Percentiles rank a stretch among this genome's conserved stretches.
These are phyloP conservation scores for Neofusicoccum laricinum DNA, from an alignment of 2,329 filamentous ascomycete species.

Conservation along the genomic window DNA sequence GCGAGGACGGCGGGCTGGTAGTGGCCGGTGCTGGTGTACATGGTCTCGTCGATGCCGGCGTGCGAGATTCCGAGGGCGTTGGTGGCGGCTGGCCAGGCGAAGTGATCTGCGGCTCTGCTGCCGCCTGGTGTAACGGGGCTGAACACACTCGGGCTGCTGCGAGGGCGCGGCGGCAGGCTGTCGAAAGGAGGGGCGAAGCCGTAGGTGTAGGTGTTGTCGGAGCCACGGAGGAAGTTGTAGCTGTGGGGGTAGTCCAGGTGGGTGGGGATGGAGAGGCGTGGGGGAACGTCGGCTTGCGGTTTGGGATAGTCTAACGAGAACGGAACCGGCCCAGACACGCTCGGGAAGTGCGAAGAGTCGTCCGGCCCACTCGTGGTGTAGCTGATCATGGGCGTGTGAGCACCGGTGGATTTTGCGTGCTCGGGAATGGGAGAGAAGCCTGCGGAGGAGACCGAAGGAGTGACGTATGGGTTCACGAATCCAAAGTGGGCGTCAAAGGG, in stretches of 20 bases:
- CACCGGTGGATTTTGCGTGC: slow-evolving; percentile 25
- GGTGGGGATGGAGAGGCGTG: slow-evolving; percentile 18
- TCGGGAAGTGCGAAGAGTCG: slow-evolving; percentile 29
- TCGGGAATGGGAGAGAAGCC: slow-evolving; percentile 24
- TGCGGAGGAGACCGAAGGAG: slow-evolving; percentile 28
- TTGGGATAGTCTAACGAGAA: slow-evolving; percentile 21
- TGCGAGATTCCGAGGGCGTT: slow-evolving; percentile 39
- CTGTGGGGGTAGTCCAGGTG: slow-evolving; percentile 22
- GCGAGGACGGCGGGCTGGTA: slow-evolving; percentile 19
- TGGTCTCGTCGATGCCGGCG: slow-evolving; percentile 11
- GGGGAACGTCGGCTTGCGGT: neutral
- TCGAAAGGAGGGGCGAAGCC: slow-evolving; percentile 17
- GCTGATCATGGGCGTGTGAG: slow-evolving; percentile 21
- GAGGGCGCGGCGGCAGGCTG: slow-evolving; percentile 33
- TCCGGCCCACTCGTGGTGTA: slow-evolving; percentile 23
- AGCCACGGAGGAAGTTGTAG: slow-evolving; percentile 22
- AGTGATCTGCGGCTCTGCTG: slow-evolving; percentile 26
- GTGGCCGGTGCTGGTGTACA: slow-evolving; percentile 5
- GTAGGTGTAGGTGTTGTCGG: slow-evolving; percentile 15
- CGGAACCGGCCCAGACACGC: slow-evolving; percentile 24
- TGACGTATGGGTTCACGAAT: slow-evolving; percentile 31
- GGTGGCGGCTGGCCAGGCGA: slow-evolving; percentile 36
- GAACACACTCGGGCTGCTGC: slow-evolving; percentile 44
- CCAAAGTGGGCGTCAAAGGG: slow-evolving; percentile 25
- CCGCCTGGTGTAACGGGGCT: slow-evolving; percentile 30